Evolutionary conservation across 23 red algal genomes (phyloP), one percentile per base, ranked within the genome.

Genomic region (Rhodosorus marinus): DNA sequence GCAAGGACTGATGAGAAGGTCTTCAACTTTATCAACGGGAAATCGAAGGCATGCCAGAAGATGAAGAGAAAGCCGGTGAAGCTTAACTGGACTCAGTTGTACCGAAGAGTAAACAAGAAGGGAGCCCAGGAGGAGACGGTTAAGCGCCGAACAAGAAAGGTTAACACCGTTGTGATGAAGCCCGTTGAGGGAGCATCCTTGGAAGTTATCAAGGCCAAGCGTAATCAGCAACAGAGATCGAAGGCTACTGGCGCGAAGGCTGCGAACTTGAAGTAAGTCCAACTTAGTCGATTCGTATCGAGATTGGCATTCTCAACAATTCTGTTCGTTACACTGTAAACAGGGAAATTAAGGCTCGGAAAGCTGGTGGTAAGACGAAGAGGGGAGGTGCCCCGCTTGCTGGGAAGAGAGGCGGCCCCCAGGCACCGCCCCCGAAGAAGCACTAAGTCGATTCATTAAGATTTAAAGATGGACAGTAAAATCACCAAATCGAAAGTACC

Each of bases 31-130:
- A 57, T 70, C 47, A 95, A 80, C 72, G 31, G 57, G 55, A 95
- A 95, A 74, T 79, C 67, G 61, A 62, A 84, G 61, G 77, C 88
- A 52, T 95, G 74, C 21, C 85, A 84, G 55, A 78, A 84, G 69
- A 85, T 95, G 77, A 74, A 70, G 61, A 66, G 88, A 34, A 95
- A 83, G 62, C 46, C 88, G 7, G 88, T 80, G 31, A 80, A 82
- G 55, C 80, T 78, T 48, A 80, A 70, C 42, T 95, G 88, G 88
- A 95, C 88, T 6, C 62, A 79, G 69, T 36, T 95, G 62, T 95
- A 81, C 69, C 77, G 88, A 47, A 67, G 78, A n/a, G 65, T 95
- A 43, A 51, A 95, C 65, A 82, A 83, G 70, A 95, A 95, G 67
- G 88, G 88, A 40, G 61, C 66, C 8, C 70, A 77, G 69, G 88